Conservation (phyloP, 1,284 basidiomycete species). For the Retiboletus flavoniger region DNA sequence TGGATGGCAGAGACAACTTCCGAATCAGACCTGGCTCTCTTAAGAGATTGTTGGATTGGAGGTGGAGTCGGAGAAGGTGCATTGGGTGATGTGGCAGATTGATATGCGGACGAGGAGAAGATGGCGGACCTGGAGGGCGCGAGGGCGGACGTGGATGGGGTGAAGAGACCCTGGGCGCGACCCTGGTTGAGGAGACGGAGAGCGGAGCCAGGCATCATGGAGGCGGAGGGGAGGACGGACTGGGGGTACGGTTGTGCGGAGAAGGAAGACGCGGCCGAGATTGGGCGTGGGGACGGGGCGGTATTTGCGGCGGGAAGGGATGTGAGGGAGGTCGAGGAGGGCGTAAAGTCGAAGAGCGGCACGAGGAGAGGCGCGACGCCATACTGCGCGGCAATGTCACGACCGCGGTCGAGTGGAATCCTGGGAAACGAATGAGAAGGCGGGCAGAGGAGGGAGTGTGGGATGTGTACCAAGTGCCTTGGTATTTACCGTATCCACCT, state of each 20-base stretch:
- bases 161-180: constrained; percentile 80
- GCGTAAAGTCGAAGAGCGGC: constrained; percentile 90
- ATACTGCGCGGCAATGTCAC: constrained; percentile 87
- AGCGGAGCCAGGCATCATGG: constrained; percentile 79
- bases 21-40: constrained; percentile 47
- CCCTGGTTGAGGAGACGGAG: constrained; percentile 79
- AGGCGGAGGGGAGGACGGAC: constrained; percentile 65
- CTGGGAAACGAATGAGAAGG: constrained; percentile 41
- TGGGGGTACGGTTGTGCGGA: constrained; percentile 47
- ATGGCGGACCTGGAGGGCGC: constrained; percentile 38
- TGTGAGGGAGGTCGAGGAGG: constrained; percentile 64
- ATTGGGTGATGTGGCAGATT: constrained; percentile 48
- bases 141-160: constrained; percentile 66
- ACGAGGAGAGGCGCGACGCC: constrained; percentile 82
- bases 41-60: constrained; percentile 43
- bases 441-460: constrained; percentile 1
- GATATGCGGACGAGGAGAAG: constrained; percentile 36
- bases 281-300: constrained; percentile 49
- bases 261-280: constrained; percentile 54
- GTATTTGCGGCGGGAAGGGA: constrained; percentile 54
- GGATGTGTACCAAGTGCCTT: constrained; percentile 87
- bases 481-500: constrained; percentile 98
- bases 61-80: constrained; percentile 56
- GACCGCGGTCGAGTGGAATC: constrained; percentile 90
- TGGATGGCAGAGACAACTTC: constrained; percentile 35